Percentiles rank a stretch among this genome's conserved stretches.
Conservation (phyloP, 768 basidiomycete species). For the Tephrocybe sp. region DNA sequence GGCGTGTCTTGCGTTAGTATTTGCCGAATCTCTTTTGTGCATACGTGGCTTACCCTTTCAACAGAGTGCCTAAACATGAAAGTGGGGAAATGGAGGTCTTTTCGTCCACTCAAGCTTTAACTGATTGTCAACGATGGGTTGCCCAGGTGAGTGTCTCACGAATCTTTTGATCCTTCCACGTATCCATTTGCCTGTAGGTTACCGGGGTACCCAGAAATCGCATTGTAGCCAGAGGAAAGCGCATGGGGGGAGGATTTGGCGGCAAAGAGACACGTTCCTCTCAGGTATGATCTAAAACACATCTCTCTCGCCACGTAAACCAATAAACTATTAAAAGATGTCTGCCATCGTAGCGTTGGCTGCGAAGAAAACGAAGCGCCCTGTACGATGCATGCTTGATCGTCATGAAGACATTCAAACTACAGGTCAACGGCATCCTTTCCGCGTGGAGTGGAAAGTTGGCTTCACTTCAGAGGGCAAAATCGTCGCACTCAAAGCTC, state of each 20-base stretch:
- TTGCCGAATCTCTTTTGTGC: background rate
- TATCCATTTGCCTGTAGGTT: constrained; percentile 1
- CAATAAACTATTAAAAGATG: constrained; percentile 6
- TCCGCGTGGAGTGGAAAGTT: constrained; percentile 15
- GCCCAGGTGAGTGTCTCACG: constrained; percentile 10
- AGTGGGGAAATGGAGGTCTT: constrained; percentile 19
- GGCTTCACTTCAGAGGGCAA: constrained; percentile 14
- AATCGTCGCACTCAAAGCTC: constrained; percentile 11
- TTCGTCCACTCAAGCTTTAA: constrained; percentile 13
- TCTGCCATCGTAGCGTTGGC: constrained; percentile 13
- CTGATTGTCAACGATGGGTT: constrained; percentile 15
- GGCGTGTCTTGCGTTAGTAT: constrained; percentile 14
- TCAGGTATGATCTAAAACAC: constrained; percentile 1
- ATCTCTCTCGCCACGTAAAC: background rate
- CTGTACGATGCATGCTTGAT: constrained; percentile 18
- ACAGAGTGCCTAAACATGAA: constrained; percentile 14
- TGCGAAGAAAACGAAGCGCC: constrained; percentile 15
- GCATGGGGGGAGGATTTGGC: constrained; percentile 16
- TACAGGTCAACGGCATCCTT: constrained; percentile 17
- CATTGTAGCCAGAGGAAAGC: constrained; percentile 12
- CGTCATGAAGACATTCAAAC: constrained; percentile 16
- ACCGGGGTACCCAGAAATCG: constrained; percentile 17
- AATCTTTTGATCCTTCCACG: background rate
- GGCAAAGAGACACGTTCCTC: constrained; percentile 15
- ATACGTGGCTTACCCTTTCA: background rate